These are phyloP conservation scores for Theobroma cacao DNA, from an alignment of 345 rosid species.

Conservation along the genomic window DNA sequence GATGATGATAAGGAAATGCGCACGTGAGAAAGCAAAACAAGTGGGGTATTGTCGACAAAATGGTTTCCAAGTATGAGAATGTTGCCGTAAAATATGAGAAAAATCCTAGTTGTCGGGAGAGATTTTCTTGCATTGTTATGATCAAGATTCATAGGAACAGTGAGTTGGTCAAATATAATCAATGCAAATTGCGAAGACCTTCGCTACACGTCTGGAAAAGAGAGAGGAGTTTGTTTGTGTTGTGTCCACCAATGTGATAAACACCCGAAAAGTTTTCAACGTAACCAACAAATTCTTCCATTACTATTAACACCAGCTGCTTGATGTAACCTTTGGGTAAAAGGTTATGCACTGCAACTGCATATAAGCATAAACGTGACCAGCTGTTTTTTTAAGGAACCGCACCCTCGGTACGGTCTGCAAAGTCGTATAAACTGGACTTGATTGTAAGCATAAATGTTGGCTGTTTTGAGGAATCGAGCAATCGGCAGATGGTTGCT, in stretches of 20 bases:
- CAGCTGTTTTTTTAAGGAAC: too few relatives aligned
- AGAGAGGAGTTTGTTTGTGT: not conserved
- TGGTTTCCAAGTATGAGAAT: not conserved
- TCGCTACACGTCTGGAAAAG: not conserved
- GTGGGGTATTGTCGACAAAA: not conserved
- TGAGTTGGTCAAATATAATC: not conserved
- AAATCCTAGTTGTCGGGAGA: slow-evolving; percentile 30
- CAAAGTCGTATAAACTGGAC: not conserved
- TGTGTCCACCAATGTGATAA: too few relatives aligned
- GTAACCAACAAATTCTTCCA: not conserved
- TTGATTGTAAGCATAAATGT: not conserved
- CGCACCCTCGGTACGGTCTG: too few relatives aligned
- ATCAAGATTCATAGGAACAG: not conserved
- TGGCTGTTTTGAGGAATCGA: not conserved
- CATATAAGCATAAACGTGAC: too few relatives aligned
- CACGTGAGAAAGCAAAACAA: slow-evolving; percentile 12
- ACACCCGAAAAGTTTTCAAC: not conserved
- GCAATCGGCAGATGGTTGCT: not conserved
- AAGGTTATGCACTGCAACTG: too few relatives aligned
- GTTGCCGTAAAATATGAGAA: not conserved
- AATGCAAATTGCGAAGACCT: not conserved
- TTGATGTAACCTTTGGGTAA: not conserved
- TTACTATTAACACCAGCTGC: too few relatives aligned
- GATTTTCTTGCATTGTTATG: not conserved
- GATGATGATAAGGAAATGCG: slow-evolving; percentile 3